These are phyloP conservation scores for Sporothrix mexicana DNA, from an alignment of 2,329 filamentous ascomycete species.

Conservation along the genomic window DNA sequence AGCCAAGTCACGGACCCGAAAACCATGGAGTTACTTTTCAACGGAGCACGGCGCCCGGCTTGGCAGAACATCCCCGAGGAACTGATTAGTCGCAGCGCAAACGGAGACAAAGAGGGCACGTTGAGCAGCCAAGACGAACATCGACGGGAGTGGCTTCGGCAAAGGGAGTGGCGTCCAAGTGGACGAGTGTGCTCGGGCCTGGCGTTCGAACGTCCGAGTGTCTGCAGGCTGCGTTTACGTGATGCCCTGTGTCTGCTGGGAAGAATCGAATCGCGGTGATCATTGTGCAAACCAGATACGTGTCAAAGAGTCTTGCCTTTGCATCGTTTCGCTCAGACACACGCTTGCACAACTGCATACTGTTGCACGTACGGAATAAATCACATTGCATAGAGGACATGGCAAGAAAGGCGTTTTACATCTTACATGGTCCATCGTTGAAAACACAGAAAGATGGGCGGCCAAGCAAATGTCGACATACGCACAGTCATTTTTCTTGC, in stretches of 20 bases:
- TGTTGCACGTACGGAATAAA: too few relatives aligned
- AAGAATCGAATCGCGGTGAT: not conserved
- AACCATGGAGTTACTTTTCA: too few relatives aligned
- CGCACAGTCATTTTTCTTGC: not conserved
- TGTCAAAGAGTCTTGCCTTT: too few relatives aligned
- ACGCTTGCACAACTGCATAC: too few relatives aligned
- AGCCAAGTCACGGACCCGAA: not conserved
- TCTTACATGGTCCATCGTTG: too few relatives aligned
- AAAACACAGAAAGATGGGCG: too few relatives aligned
- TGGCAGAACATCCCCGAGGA: not conserved
- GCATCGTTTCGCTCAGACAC: too few relatives aligned
- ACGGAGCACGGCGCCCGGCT: not conserved
- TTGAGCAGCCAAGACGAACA: not conserved
- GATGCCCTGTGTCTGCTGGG: not conserved
- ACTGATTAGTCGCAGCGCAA: not conserved
- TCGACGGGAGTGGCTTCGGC: not conserved
- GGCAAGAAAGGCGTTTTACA: too few relatives aligned
- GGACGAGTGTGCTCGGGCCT: not conserved
- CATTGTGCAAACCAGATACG: not conserved
- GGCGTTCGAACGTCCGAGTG: not conserved
- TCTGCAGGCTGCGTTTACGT: not conserved
- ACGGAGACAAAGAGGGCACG: not conserved
- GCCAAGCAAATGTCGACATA: not conserved
- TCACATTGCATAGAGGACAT: too few relatives aligned
- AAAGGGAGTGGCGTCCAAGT: not conserved